phyloP scores from a whole-genome alignment of 2,329 filamentous ascomycete species.

The Apiospora rasikravindrae region DNA sequence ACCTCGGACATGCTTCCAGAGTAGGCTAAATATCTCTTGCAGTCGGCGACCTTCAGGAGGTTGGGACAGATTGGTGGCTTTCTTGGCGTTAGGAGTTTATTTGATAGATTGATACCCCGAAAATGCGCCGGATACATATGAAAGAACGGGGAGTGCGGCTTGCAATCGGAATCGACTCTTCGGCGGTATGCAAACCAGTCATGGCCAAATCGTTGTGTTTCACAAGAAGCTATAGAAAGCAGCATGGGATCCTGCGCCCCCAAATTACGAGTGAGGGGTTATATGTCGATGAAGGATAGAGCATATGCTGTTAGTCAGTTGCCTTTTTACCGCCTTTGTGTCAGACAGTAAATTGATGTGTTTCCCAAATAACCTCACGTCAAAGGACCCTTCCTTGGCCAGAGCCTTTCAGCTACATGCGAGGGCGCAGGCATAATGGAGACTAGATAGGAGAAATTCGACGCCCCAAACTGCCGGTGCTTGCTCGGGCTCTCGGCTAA shows the following conservation, averaged over 20 bases:
- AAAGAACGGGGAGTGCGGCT: background rate
- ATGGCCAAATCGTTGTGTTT: background rate
- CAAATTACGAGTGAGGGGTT: background rate
- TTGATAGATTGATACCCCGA: slow-evolving; percentile 20
- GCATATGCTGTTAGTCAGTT: background rate
- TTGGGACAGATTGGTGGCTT: slow-evolving; percentile 9
- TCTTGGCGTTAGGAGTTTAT: slow-evolving; percentile 21
- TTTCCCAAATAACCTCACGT: background rate
- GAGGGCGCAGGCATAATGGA: background rate
- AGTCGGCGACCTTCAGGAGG: background rate
- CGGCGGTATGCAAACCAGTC: background rate
- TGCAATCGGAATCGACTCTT: background rate
- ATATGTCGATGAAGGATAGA: background rate
- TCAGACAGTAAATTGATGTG: background rate
- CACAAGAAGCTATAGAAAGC: background rate
- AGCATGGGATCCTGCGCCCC: background rate
- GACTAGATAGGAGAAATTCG: background rate
- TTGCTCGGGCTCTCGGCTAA: background rate
- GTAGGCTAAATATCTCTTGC: background rate
- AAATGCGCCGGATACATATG: background rate
- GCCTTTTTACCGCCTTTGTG: background rate
- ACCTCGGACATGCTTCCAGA: background rate
- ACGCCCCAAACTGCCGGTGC: background rate
- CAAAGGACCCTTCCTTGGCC: background rate
- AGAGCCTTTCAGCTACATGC: background rate